Base-by-base conservation (phyloP, 495 filamentous ascomycete species). In the Trichoderma orchidacearum region DNA sequence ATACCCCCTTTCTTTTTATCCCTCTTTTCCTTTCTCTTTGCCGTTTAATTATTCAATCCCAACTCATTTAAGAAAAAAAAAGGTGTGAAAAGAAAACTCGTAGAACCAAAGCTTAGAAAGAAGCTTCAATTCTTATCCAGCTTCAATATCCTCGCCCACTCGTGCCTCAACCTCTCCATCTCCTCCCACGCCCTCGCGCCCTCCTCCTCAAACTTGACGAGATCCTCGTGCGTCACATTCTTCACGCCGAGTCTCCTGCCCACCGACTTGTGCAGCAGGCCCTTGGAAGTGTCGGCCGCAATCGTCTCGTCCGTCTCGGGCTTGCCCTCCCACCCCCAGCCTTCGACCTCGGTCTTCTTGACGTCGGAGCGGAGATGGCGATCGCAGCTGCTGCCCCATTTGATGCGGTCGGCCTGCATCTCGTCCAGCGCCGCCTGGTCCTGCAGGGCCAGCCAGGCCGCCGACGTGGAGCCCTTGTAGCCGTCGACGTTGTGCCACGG, bases 381-480 rank as follows among this genome's bases (percentile, higher is more conserved):
- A 61, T 85, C 75, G 3, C 75, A 78, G 41, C 80, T 78, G 9
- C 83, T 86, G 5, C 93, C 93, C 92, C 92, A 98, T 74, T 98
- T 98, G 12, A 73, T 73, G 36, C 77, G 73, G 36, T 85, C 81
- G n/a, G 72, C 75, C 27, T 45, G 30, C 11, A 61, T 56, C 8
- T 74, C 74, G 61, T 90, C 85, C 28, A 98, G 70, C 36, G 73
- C 73, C 1, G 71, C 69, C 58, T 87, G 81, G n/a, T 82, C 69
- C 8, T 82, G 76, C 27, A 96, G 76, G 0, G 88, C 85, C 15
- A 95, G 71, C 84, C 87, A 95, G 35, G 86, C 82, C 0, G 88
- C 79, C 0, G 90, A 79, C 58, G 70, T 75, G 5, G 91, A 89
- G 34, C 85, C 91, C n/a, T 80, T 77, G 72, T 95, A 94, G 0